Evolutionary conservation across 306 rosid genomes (phyloP).

Genomic region (Prunus fruticosa): DNA sequence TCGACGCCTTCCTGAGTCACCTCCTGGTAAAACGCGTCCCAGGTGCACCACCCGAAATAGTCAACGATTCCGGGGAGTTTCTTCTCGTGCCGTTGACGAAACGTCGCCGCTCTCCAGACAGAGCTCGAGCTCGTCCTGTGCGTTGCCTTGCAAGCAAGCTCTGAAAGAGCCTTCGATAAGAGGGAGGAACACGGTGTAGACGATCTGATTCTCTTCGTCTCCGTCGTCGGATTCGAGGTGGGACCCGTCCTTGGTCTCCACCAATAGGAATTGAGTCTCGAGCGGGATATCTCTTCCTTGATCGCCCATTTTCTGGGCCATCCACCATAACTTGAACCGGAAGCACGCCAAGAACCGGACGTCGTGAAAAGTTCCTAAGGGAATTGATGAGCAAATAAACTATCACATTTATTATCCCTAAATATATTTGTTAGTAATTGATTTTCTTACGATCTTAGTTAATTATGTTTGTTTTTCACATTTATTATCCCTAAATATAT

Average conservation of each 20-base stretch:
- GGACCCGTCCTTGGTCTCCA: constrained; percentile 71
- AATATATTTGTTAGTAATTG: too few relatives aligned
- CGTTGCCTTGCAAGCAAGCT: constrained; percentile 69
- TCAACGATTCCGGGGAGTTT: constrained; percentile 69
- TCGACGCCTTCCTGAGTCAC: constrained; percentile 88
- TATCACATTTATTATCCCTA: too few relatives aligned
- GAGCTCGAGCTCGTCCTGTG: constrained; percentile 56
- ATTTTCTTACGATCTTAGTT: too few relatives aligned
- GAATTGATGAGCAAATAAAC: too few relatives aligned
- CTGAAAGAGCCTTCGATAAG: constrained; percentile 74
- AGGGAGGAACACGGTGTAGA: constrained; percentile 79
- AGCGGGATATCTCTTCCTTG: constrained; percentile 67
- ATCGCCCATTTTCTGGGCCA: constrained; percentile 92
- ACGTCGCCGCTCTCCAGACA: constrained; percentile 91
- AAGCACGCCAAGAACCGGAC: constrained; percentile 80
- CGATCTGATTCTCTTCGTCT: constrained; percentile 39
- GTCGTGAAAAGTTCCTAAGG: constrained; percentile 49
- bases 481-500: too few relatives aligned
- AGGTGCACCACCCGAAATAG: constrained; percentile 88
- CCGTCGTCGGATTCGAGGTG: constrained; percentile 51
- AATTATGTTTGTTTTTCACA: too few relatives aligned
- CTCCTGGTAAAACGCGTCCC: constrained; percentile 90
- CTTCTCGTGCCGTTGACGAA: constrained; percentile 83
- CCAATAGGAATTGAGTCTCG: constrained; percentile 79
- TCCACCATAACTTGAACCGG: constrained; percentile 97